phyloP scores from a whole-genome alignment of 2,329 filamentous ascomycete genomes.

The Ophiostoma angusticollis region DNA sequence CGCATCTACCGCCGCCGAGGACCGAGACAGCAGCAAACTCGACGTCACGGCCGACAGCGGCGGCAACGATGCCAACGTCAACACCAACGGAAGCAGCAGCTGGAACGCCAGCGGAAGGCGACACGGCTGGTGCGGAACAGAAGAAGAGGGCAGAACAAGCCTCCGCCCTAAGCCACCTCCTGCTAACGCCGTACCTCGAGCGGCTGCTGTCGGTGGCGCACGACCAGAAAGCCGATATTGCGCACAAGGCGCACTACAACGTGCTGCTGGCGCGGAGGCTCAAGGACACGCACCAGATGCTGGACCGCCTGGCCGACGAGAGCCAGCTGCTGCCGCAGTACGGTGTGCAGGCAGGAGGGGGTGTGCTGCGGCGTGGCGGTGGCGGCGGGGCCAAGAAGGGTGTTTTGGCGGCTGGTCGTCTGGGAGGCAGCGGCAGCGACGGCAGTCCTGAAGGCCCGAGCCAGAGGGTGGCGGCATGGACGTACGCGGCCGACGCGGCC shows the following conservation, averaged over 20 bases:
- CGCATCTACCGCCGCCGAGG: constrained; percentile 18
- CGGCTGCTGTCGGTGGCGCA: constrained; percentile 38
- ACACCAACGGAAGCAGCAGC: constrained; percentile 6
- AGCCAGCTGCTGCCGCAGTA: constrained; percentile 47
- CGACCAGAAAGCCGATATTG: constrained; percentile 43
- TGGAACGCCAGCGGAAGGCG: neutral
- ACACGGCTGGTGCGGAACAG: constrained; percentile 1
- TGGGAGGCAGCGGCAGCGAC: constrained; percentile 26
- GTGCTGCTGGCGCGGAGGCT: constrained; percentile 35
- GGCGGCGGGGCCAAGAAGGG: constrained; percentile 18
- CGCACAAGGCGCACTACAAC: constrained; percentile 46
- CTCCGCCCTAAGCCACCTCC: constrained; percentile 20
- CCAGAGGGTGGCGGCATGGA: constrained; percentile 40
- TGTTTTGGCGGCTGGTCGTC: constrained; percentile 24
- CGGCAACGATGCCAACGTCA: neutral
- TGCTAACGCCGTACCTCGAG: constrained; percentile 45
- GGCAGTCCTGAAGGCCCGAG: constrained; percentile 28
- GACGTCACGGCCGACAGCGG: neutral
- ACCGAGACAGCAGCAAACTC: neutral
- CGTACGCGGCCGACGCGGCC: constrained; percentile 45
- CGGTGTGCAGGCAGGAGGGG: constrained; percentile 24
- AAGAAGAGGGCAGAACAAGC: no score
- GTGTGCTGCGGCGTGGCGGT: neutral
- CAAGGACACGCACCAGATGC: constrained; percentile 34
- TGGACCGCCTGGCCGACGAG: constrained; percentile 46